Conservation (phyloP, 495 filamentous ascomycete genomes). For the Lasiosphaeris hirsuta region DNA sequence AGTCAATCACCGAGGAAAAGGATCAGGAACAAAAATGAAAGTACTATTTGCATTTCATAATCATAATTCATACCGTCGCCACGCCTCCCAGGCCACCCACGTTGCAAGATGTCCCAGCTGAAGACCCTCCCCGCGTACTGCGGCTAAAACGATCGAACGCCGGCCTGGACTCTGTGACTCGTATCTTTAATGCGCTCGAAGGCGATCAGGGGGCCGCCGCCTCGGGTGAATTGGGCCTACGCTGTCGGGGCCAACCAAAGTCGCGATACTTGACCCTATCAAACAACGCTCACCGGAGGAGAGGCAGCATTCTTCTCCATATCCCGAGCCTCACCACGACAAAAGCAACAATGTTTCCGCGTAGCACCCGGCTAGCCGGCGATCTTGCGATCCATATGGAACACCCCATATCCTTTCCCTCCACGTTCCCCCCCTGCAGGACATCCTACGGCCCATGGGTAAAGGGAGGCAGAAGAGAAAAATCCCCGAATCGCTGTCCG, state of each 20-base stretch:
- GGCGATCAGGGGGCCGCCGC: slow-evolving; percentile 10
- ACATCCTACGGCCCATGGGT: too few species aligned
- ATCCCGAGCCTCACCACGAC: background rate
- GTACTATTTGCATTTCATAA: too few species aligned
- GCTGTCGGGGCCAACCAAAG: background rate
- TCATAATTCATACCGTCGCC: too few species aligned
- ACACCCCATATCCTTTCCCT: background rate
- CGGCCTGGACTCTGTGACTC: slow-evolving; percentile 15
- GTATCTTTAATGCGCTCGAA: slow-evolving; percentile 9
- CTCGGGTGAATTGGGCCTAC: background rate
- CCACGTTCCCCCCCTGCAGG: slow-evolving; percentile 4
- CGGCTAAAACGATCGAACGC: slow-evolving; percentile 8
- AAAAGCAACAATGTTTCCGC: background rate
- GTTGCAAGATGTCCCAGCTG: background rate
- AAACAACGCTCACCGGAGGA: too few species aligned
- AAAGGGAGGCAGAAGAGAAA: background rate
- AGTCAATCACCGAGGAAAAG: too few species aligned
- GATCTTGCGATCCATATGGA: slow-evolving; percentile 6
- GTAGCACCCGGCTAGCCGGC: background rate
- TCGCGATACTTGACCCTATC: background rate
- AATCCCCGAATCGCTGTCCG: background rate
- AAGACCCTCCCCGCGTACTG: background rate
- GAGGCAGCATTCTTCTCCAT: background rate
- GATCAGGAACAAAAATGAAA: too few species aligned
- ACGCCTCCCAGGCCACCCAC: too few species aligned